A percentile compares a stretch with the other conserved stretches of the same genome.
phyloP scores from a whole-genome alignment of 345 rosid species.

The Brassica nigra region DNA sequence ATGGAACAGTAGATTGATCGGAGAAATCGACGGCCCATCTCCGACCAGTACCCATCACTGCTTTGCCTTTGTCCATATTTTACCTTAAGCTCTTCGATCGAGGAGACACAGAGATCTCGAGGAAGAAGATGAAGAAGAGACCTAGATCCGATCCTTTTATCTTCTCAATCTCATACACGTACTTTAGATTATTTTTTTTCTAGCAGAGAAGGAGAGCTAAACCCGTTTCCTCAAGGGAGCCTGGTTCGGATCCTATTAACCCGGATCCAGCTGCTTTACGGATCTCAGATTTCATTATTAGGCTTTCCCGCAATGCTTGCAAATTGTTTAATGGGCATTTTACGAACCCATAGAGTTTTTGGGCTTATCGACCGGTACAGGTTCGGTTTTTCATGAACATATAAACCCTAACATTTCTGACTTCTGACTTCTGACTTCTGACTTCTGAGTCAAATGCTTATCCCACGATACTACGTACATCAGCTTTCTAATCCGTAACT shows the following conservation, averaged over 20 bases:
- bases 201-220: neutral
- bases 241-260: neutral
- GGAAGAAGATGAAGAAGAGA: slow-evolving; percentile 11
- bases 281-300: neutral
- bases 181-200: neutral
- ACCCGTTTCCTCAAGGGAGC: neutral
- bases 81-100: neutral
- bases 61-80: slow-evolving; percentile 94
- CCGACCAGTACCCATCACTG: slow-evolving; percentile 89
- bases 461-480: slow-evolving; percentile 1
- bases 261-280: slow-evolving; percentile 22
- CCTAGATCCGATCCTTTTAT: slow-evolving; percentile 34
- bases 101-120: neutral
- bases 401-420: no score
- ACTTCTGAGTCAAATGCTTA: no score
- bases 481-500: neutral
- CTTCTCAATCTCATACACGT: neutral
- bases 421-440: no score
- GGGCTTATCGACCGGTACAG: neutral
- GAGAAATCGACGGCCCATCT: slow-evolving; percentile 99
- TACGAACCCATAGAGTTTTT: neutral
- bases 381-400: neutral
- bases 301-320: slow-evolving; percentile 1
- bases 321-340: slow-evolving; percentile 27
- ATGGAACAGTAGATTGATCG: slow-evolving; percentile 73